These are phyloP conservation scores for Phytopythium oedochilum DNA, from an alignment of 352 stramenopile species.

Conservation along the genomic window DNA sequence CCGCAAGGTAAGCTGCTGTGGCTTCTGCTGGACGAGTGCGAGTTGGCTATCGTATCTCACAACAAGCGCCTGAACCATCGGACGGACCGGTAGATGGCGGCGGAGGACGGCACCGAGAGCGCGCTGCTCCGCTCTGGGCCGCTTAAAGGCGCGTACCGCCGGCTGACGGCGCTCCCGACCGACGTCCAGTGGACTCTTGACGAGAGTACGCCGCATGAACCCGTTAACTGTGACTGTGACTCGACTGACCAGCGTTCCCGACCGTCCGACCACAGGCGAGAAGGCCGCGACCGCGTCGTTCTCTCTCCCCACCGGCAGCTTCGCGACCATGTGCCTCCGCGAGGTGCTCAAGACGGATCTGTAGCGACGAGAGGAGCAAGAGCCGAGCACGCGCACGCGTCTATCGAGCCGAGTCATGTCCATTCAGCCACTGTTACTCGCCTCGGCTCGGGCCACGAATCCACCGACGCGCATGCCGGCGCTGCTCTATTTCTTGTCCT, in stretches of 20 bases:
- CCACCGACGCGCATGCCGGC: no score
- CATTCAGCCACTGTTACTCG: neutral
- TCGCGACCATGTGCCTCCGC: conserved; percentile 78
- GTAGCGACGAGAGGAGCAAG: conserved; percentile 7
- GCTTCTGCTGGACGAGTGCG: neutral
- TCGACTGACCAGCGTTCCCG: neutral
- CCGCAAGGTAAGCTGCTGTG: neutral
- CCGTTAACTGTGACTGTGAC: neutral
- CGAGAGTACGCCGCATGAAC: conserved; percentile 5
- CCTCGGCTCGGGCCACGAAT: no score
- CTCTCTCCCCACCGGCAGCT: conserved; percentile 53
- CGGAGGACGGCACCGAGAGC: conserved; percentile 37
- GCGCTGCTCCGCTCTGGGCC: conserved; percentile 27
- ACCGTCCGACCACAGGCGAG: neutral
- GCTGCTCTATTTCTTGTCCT: conserved; percentile 42
- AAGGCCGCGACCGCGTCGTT: conserved; percentile 37
- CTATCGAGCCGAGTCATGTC: neutral
- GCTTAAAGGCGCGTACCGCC: conserved; percentile 61
- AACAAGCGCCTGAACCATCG: no score
- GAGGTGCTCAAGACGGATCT: conserved; percentile 54
- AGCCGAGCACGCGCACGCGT: no score
- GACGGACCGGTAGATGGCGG: conserved; percentile 28
- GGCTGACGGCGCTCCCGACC: conserved; percentile 31
- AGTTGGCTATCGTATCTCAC: no score
- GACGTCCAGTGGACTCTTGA: conserved; percentile 42